Base-by-base conservation (phyloP, 2,329 filamentous ascomycete species). In the Scorias spongiosa region DNA sequence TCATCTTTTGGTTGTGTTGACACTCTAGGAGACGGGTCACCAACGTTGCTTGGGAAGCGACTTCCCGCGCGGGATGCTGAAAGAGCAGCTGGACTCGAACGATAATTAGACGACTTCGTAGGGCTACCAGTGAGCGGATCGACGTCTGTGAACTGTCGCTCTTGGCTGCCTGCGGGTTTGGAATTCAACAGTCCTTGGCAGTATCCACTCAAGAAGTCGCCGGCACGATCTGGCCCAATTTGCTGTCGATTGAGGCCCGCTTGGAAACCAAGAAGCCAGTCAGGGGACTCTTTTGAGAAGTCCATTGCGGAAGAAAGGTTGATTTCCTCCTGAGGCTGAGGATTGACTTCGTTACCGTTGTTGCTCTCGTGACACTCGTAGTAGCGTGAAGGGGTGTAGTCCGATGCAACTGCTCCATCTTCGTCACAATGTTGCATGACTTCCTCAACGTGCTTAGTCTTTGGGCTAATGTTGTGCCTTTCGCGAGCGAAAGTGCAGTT, bases 191-290 rank as follows among this genome's bases (percentile, higher is more conserved):
- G 42, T 10, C 58, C 60, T 20, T 54, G 50, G 42, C 58, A 61
- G 47, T 62, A 63, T 9, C 60, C 60, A 6, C 57, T 51, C 9
- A 63, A 44, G 43, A 52, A 59, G 20, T 57, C 50, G 5, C 51
- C 54, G 11, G 43, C 46, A 29, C 51, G 51, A 15, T 57, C 51
- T n/a, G 45, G 34, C 11, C 48, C 51, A 28, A 59, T 48, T 12
- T 51, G 45, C 28, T 48, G 46, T 42, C 59, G 57, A 41, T 55
- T 45, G 5, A 62, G 46, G 18, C 60, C 60, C 29, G 54, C 54
- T 28, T 54, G 49, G 45, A 54, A 60, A 18, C 60, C 60, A 36
- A 57, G 51, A 20, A 56, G 48, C 51, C 54, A 62, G 2, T 54
- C 53, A n/a, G 46, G 50, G 12, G 57, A 50, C 43, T 57, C 55